Conservation (phyloP, 805 yeast genomes). For the Groenewaldozyma salmanticensis region DNA sequence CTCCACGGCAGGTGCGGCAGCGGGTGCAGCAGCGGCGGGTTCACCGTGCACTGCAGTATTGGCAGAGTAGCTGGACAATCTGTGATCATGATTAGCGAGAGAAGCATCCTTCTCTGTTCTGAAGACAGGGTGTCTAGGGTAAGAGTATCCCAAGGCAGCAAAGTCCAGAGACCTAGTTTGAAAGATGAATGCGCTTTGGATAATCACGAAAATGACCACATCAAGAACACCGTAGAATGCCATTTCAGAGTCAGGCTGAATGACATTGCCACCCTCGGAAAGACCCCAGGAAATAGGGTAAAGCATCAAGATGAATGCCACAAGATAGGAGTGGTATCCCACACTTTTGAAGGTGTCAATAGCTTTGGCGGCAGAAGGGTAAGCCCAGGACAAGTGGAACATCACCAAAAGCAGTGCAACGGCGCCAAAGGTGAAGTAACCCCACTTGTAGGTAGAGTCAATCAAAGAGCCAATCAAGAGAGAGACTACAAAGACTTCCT, state of each 20-base stretch:
- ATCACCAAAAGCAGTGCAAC: conserved; percentile 30
- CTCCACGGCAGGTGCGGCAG: conserved; percentile 3
- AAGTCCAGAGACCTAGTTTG: conserved; percentile 16
- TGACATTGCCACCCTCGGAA: conserved; percentile 54
- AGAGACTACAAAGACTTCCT: conserved; percentile 42
- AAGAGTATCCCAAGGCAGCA: conserved; percentile 16
- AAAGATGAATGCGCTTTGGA: conserved; percentile 17
- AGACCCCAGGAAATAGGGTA: conserved; percentile 46
- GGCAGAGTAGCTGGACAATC: conserved; percentile 8
- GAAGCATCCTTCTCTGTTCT: conserved; percentile 15
- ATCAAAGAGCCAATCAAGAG: conserved; percentile 50
- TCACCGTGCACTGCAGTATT: conserved; percentile 11
- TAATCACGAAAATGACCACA: conserved; percentile 32
- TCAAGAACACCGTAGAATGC: conserved; percentile 54
- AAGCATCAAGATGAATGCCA: conserved; percentile 37
- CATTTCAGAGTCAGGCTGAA: conserved; percentile 49
- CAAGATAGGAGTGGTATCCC: conserved; percentile 6
- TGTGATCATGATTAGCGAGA: conserved; percentile 2
- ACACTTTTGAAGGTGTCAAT: conserved; percentile 2
- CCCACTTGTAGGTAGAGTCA: conserved; percentile 54
- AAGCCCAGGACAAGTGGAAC: conserved; percentile 17
- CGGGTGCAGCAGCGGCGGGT: conserved; percentile 8
- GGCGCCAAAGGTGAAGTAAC: conserved; percentile 50
- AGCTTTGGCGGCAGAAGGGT: conserved; percentile 11
- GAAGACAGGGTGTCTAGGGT: conserved; percentile 13